These are phyloP conservation scores for Globisporangium carolinianum DNA, from an alignment of 352 stramenopile genomes.

Conservation along the genomic window DNA sequence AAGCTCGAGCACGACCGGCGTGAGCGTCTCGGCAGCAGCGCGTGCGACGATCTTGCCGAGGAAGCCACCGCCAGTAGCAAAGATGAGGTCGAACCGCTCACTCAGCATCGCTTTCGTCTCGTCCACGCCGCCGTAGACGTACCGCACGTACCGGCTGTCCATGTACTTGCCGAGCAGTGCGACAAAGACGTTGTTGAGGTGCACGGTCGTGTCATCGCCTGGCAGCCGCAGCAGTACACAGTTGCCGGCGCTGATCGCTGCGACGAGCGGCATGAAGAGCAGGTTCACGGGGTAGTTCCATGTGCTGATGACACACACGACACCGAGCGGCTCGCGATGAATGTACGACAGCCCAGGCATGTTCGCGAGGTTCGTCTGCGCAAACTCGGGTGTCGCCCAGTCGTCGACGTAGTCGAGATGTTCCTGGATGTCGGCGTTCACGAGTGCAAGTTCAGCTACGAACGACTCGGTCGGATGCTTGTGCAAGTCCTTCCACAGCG, in stretches of 20 bases:
- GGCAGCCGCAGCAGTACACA: slow-evolving; percentile 89
- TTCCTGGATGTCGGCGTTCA: slow-evolving; percentile 68
- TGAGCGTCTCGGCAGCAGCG: slow-evolving; percentile 92
- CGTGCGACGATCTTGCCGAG: slow-evolving; percentile 88
- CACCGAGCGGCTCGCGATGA: slow-evolving; percentile 63
- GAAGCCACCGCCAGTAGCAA: slow-evolving; percentile 66
- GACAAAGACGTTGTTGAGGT: slow-evolving; percentile 50
- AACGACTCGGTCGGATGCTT: slow-evolving; percentile 66
- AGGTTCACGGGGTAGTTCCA: slow-evolving; percentile 92
- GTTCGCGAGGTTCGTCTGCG: slow-evolving; percentile 47
- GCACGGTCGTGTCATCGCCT: slow-evolving; percentile 72
- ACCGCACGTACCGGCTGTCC: slow-evolving; percentile 64
- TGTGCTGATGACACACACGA: slow-evolving; percentile 86
- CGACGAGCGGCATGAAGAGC: slow-evolving; percentile 65
- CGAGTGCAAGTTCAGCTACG: slow-evolving; percentile 36
- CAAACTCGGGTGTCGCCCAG: slow-evolving; percentile 45
- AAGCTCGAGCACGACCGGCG: slow-evolving; percentile 92
- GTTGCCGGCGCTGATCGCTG: slow-evolving; percentile 88
- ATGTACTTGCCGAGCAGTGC: slow-evolving; percentile 67
- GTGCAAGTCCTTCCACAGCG: slow-evolving; percentile 61
- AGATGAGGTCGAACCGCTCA: slow-evolving; percentile 81
- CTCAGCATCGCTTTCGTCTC: slow-evolving; percentile 78
- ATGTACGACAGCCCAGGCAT: slow-evolving; percentile 59
- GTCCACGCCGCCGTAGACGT: slow-evolving; percentile 79
- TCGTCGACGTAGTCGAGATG: slow-evolving; percentile 69